Conservation (phyloP, 2,329 filamentous ascomycete species). For the Colletotrichum sp. region DNA sequence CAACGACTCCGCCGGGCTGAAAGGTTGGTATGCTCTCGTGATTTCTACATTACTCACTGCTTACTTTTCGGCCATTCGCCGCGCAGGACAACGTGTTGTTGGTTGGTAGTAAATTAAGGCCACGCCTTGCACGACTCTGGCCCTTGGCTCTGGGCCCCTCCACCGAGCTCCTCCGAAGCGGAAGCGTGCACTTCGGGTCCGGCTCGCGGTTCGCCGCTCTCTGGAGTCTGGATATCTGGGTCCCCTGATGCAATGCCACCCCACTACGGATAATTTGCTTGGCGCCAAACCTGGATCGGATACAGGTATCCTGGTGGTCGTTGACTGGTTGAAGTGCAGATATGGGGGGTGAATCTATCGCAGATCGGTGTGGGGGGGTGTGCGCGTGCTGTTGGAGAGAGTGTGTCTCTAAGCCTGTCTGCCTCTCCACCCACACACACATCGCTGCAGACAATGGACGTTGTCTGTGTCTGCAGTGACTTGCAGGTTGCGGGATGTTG, state of each 20-base stretch:
- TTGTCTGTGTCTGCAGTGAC: neutral
- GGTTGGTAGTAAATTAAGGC: neutral
- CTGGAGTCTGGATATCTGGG: neutral
- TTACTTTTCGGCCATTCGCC: neutral
- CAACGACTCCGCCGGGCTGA: neutral
- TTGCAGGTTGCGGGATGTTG: constrained; percentile 7
- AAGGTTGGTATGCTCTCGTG: neutral
- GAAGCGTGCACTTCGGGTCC: constrained; percentile 8
- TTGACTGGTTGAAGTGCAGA: neutral
- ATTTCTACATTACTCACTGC: neutral
- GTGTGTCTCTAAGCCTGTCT: neutral
- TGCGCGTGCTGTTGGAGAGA: neutral
- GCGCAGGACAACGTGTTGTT: neutral
- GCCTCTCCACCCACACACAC: neutral
- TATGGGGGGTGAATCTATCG: neutral
- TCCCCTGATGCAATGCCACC: constrained; percentile 9
- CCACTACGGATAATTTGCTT: constrained; percentile 17
- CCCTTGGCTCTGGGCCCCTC: neutral
- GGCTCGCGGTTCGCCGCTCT: neutral
- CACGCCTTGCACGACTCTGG: neutral
- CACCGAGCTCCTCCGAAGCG: constrained; percentile 7
- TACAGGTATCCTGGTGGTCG: neutral
- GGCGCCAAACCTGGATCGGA: constrained; percentile 8
- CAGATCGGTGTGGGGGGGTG: neutral
- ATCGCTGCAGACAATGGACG: neutral